Percentiles rank a stretch among this genome's conserved stretches.
Evolutionary conservation across 306 rosid species (phyloP).

Genomic region (Erythrophleum fordii): DNA sequence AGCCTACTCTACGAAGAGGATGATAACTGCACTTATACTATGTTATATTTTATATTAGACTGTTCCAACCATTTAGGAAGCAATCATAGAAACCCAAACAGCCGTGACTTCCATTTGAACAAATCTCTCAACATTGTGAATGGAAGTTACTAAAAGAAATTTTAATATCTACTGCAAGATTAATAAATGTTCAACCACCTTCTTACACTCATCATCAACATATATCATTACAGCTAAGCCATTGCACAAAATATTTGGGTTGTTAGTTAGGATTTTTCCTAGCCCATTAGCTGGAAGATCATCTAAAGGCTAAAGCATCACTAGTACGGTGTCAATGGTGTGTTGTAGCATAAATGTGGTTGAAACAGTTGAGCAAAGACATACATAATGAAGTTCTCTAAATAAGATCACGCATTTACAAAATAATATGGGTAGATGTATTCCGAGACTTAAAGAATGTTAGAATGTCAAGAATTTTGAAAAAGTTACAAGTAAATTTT

Average conservation of each 20-base stretch:
- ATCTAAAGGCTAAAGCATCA: not conserved
- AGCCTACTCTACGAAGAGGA: slow-evolving; percentile 16
- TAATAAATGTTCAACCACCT: not conserved
- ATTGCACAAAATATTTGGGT: slow-evolving; percentile 20
- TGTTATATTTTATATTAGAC: slow-evolving; percentile 6
- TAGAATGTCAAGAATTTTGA: not conserved
- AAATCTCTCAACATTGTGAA: not conserved
- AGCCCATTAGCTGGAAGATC: not conserved
- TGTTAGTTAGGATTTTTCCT: not conserved
- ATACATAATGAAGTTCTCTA: not conserved
- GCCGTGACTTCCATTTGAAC: slow-evolving; percentile 4
- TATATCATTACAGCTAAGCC: not conserved
- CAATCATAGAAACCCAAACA: slow-evolving; percentile 22
- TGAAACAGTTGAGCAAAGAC: not conserved
- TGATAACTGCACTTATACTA: not conserved
- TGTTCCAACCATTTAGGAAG: slow-evolving; percentile 15
- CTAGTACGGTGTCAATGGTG: not conserved
- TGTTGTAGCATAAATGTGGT: not conserved
- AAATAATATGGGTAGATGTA: not conserved
- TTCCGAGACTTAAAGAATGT: not conserved
- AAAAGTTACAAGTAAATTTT: not conserved
- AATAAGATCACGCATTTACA: not conserved
- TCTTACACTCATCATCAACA: slow-evolving; percentile 22
- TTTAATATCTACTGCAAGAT: not conserved
- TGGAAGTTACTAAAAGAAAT: not conserved